Percentiles rank a stretch among this genome's conserved stretches.
Evolutionary conservation across 345 rosid genomes (phyloP).

Genomic region (rapeseed (Brassica napus)): Da-Ae NC_063442.1:4602501-4603000

Average conservation of each 20-base stretch:
- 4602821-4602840: conserved; percentile 2
- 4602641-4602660: background rate
- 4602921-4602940: background rate
- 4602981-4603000: background rate
- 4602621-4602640: conserved; percentile 71
- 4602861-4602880: no score
- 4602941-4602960: background rate
- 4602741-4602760: background rate
- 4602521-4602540: conserved; percentile 46
- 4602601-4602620: conserved; percentile 82
- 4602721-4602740: background rate
- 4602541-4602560: conserved; percentile 61
- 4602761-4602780: background rate
- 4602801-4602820: background rate
- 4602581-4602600: conserved; percentile 83
- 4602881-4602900: no score
- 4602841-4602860: background rate
- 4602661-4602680: background rate
- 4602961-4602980: background rate
- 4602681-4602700: background rate
- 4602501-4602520: conserved; percentile 54
- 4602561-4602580: conserved; percentile 86
- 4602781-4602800: background rate
- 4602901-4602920: background rate
- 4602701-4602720: background rate